Conservation (phyloP, 2,329 filamentous ascomycete genomes). For the Claviceps sp. region DNA sequence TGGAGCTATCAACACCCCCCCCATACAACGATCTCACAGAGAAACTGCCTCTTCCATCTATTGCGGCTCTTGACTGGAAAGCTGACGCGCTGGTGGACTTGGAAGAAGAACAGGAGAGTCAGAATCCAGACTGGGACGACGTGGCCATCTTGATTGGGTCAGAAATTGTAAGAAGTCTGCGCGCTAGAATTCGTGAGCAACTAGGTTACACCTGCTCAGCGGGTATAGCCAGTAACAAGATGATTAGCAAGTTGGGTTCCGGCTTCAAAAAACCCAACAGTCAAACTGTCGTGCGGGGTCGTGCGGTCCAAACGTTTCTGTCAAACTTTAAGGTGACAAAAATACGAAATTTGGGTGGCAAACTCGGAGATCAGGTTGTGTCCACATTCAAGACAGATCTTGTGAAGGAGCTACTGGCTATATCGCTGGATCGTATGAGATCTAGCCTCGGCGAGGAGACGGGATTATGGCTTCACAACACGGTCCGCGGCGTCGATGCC, state of each 20-base stretch:
- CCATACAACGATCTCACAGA: slow-evolving; percentile 63
- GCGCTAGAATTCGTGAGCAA: slow-evolving; percentile 51
- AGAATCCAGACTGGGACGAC: slow-evolving; percentile 94
- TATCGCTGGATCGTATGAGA: slow-evolving; percentile 65
- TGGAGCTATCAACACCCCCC: slow-evolving; percentile 51
- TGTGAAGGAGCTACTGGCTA: slow-evolving; percentile 59
- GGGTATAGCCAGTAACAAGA: slow-evolving; percentile 82
- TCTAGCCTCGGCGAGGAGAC: slow-evolving; percentile 71
- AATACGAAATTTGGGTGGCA: slow-evolving; percentile 88
- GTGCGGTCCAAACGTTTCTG: slow-evolving; percentile 68
- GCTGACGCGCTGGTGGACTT: slow-evolving; percentile 72
- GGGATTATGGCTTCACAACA: slow-evolving; percentile 72
- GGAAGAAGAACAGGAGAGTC: slow-evolving; percentile 59
- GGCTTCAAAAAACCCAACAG: slow-evolving; percentile 86
- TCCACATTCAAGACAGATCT: slow-evolving; percentile 70
- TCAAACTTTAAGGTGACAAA: slow-evolving; percentile 84
- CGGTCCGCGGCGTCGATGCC: slow-evolving; percentile 71
- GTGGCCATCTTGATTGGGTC: slow-evolving; percentile 75
- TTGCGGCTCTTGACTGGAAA: slow-evolving; percentile 67
- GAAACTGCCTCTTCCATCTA: slow-evolving; percentile 53
- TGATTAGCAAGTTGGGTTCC: slow-evolving; percentile 87
- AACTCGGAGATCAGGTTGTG: slow-evolving; percentile 77
- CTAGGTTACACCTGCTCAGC: slow-evolving; percentile 86
- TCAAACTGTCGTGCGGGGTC: slow-evolving; percentile 85
- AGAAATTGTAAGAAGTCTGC: slow-evolving; percentile 71